Conservation (phyloP, 2,329 filamentous ascomycete genomes). For the Alternaria conjuncta region DNA sequence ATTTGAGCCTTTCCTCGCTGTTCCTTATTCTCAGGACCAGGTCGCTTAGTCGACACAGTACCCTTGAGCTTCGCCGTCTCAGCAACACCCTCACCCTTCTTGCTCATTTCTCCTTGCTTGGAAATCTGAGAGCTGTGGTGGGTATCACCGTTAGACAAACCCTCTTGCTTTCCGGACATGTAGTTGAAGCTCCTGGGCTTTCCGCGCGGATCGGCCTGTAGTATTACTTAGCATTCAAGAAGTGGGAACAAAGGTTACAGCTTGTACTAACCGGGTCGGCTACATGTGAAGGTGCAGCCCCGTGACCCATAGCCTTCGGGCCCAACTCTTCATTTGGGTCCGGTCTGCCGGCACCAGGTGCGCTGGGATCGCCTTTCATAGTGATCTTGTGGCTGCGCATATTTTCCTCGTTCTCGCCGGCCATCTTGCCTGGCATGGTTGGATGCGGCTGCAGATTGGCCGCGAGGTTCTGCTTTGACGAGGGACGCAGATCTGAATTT, state of each 20-base stretch:
- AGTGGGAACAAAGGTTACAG: not conserved
- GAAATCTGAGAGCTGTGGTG: slow-evolving; percentile 56
- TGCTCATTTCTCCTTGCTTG: slow-evolving; percentile 56
- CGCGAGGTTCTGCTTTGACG: not conserved
- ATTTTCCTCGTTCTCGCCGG: not conserved
- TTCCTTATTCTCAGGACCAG: slow-evolving; percentile 40
- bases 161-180: slow-evolving; percentile 60
- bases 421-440: not conserved
- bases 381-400: not conserved
- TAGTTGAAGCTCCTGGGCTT: slow-evolving; percentile 46
- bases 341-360: slow-evolving; percentile 1
- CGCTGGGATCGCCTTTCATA: not conserved
- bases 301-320: not conserved
- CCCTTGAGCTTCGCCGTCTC: slow-evolving; percentile 60
- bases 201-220: slow-evolving; percentile 39
- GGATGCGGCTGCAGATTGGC: not conserved
- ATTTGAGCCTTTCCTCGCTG: slow-evolving; percentile 35
- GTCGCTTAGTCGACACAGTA: slow-evolving; percentile 44
- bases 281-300: slow-evolving; percentile 29
- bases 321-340: not conserved
- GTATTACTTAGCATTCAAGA: slow-evolving; percentile 12
- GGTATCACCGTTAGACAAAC: slow-evolving; percentile 59
- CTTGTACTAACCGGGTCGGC: slow-evolving; percentile 31
- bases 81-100: slow-evolving; percentile 63
- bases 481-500: not conserved